Evolutionary conservation across 2,329 filamentous ascomycete species (phyloP).

Genomic region (Penicillium sp.): DNA sequence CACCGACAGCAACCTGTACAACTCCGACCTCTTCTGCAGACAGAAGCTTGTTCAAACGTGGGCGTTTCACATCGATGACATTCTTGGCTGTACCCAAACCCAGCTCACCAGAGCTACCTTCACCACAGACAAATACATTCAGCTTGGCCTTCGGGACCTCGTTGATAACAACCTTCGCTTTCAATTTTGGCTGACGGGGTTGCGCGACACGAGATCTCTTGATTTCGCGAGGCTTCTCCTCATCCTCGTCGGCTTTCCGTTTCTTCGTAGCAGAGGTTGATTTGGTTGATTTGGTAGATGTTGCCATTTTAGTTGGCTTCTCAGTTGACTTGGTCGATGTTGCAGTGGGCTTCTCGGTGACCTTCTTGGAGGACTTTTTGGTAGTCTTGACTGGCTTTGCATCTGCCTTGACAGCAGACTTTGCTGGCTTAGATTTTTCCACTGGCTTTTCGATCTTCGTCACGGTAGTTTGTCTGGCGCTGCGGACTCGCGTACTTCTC

Average conservation of each 20-base stretch:
- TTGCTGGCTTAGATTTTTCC: constrained; percentile 12
- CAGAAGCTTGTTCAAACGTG: constrained; percentile 65
- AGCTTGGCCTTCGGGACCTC: constrained; percentile 55
- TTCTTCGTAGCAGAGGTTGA: constrained; percentile 28
- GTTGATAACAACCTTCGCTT: constrained; percentile 56
- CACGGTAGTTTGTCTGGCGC: not conserved
- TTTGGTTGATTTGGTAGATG: constrained; percentile 2
- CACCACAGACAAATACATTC: constrained; percentile 77
- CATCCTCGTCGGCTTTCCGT: constrained; percentile 34
- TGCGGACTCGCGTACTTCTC: not conserved
- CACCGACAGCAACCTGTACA: constrained; percentile 73
- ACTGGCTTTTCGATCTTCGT: constrained; percentile 13
- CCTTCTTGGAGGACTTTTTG: not conserved
- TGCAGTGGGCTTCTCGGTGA: not conserved
- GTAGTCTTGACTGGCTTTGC: not conserved
- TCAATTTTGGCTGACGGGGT: constrained; percentile 30
- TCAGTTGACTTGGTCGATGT: not conserved
- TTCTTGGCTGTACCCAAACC: constrained; percentile 69
- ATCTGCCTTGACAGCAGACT: not conserved
- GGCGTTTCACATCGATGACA: constrained; percentile 69
- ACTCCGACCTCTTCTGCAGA: constrained; percentile 59
- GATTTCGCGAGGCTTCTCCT: constrained; percentile 29
- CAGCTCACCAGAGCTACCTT: constrained; percentile 77
- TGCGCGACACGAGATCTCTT: constrained; percentile 34
- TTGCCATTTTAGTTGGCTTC: not conserved